Percentiles rank a stretch among this genome's conserved stretches.
These are phyloP conservation scores for Pseudonectria buxi DNA, from an alignment of 2,329 filamentous ascomycete species.

Conservation along the genomic window DNA sequence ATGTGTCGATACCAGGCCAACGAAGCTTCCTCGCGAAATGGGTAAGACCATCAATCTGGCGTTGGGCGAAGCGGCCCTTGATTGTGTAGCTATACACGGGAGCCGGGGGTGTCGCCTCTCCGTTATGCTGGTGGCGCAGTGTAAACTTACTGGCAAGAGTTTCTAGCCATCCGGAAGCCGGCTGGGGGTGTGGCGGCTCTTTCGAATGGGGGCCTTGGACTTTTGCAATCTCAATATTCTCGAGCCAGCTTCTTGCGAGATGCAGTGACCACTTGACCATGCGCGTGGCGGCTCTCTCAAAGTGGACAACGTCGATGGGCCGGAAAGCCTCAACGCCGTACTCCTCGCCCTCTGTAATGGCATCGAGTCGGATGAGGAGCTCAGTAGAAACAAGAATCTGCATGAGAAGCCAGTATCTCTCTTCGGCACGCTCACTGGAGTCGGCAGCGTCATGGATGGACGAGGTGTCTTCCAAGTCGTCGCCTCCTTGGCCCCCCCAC, in stretches of 20 bases:
- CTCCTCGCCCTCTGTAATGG: constrained; percentile 55
- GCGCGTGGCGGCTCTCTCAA: constrained; percentile 54
- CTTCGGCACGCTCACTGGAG: constrained; percentile 47
- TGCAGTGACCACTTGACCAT: constrained; percentile 63
- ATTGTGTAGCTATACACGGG: constrained; percentile 39
- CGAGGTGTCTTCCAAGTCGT: constrained; percentile 47
- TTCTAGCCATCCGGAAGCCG: constrained; percentile 43
- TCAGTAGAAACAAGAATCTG: constrained; percentile 61
- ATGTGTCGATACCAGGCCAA: constrained; percentile 55
- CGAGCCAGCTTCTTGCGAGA: constrained; percentile 59
- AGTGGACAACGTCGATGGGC: constrained; percentile 51
- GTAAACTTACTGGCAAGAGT: constrained; percentile 50
- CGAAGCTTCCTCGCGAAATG: constrained; percentile 57
- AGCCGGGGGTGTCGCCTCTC: constrained; percentile 28
- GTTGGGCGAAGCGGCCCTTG: constrained; percentile 47
- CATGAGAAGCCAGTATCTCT: constrained; percentile 61
- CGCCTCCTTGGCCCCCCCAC: constrained; percentile 52
- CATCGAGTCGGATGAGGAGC: constrained; percentile 57
- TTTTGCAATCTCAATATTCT: constrained; percentile 55
- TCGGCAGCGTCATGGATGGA: constrained; percentile 42
- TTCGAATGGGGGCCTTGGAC: constrained; percentile 23
- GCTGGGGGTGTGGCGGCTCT: constrained; percentile 8
- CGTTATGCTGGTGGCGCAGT: constrained; percentile 34
- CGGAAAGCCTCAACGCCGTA: constrained; percentile 44
- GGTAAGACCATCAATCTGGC: constrained; percentile 54